phyloP scores from a whole-genome alignment of 805 yeast genomes.

The Candida caryicola region DNA sequence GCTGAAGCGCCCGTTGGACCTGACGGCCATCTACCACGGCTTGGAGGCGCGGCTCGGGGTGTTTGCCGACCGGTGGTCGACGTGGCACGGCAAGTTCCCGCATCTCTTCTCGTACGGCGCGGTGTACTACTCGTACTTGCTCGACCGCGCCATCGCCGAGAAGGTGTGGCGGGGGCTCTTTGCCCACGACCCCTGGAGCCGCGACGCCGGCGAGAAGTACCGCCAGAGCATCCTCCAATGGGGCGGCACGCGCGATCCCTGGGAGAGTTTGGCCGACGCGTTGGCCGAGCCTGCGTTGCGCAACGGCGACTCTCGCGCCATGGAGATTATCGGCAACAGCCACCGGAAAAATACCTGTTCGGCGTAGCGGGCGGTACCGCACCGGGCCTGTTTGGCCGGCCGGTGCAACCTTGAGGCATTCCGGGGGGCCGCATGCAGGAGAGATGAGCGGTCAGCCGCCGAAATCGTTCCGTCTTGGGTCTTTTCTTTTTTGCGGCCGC shows the following conservation, averaged over 20 bases:
- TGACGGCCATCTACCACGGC: conserved; percentile 61
- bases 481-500: too few relatives aligned
- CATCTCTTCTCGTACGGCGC: conserved; percentile 93
- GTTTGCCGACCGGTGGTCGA: conserved; percentile 65
- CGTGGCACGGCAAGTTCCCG: conserved; percentile 94
- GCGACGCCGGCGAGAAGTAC: conserved; percentile 74
- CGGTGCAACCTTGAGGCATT: too few relatives aligned
- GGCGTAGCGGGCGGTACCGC: too few relatives aligned
- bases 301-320: conserved; percentile 69
- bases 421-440: too few relatives aligned
- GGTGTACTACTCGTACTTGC: conserved; percentile 84
- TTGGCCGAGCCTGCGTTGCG: conserved; percentile 60
- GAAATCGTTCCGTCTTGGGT: too few relatives aligned
- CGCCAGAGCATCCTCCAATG: conserved; percentile 69
- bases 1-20: conserved; percentile 40
- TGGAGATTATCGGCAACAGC: conserved; percentile 40
- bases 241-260: conserved; percentile 93
- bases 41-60: conserved; percentile 59
- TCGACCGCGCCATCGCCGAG: conserved; percentile 91
- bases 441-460: too few relatives aligned
- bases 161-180: conserved; percentile 79
- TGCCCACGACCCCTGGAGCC: conserved; percentile 62
- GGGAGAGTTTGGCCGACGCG: conserved; percentile 80
- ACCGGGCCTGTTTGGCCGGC: too few relatives aligned
- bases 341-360: too few relatives aligned